Evolutionary conservation across 129 eudicot genomes (phyloP).

Genomic region (Flaveria trinervia): DNA sequence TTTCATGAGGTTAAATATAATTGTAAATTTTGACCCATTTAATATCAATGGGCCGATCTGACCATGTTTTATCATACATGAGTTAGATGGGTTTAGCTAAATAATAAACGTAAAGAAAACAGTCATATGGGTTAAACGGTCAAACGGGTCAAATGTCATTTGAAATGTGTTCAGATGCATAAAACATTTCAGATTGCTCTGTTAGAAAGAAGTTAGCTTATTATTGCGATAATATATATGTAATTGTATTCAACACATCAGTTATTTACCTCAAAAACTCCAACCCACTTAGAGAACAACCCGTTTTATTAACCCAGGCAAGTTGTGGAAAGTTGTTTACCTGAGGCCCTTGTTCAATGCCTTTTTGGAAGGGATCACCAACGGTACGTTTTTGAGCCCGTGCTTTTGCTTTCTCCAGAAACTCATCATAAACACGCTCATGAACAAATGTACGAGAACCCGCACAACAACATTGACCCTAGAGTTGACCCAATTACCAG

Average conservation of each 20-base stretch:
- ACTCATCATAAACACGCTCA: slow-evolving; percentile 76
- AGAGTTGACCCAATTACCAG: neutral
- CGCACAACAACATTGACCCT: slow-evolving; percentile 96
- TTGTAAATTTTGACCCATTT: neutral
- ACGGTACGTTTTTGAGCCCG: slow-evolving; percentile 76
- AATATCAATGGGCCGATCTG: neutral
- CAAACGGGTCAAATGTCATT: neutral
- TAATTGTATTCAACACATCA: neutral
- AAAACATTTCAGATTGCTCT: neutral
- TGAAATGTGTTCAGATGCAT: neutral
- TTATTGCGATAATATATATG: neutral
- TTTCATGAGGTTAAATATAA: neutral
- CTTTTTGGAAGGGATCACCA: slow-evolving; percentile 87
- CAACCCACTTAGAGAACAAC: neutral
- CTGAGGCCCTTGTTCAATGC: slow-evolving; percentile 93
- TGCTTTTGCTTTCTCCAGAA: slow-evolving; percentile 75
- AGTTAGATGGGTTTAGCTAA: neutral
- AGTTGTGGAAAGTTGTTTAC: slow-evolving; percentile 32
- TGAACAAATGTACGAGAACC: slow-evolving; percentile 90
- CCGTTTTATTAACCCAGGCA: neutral
- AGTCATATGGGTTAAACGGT: neutral
- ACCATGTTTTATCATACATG: neutral
- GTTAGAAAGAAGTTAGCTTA: neutral
- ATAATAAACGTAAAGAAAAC: neutral
- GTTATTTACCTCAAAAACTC: neutral